Base-by-base conservation (phyloP, 768 basidiomycete species). In the Termitomyces sp. region DNA sequence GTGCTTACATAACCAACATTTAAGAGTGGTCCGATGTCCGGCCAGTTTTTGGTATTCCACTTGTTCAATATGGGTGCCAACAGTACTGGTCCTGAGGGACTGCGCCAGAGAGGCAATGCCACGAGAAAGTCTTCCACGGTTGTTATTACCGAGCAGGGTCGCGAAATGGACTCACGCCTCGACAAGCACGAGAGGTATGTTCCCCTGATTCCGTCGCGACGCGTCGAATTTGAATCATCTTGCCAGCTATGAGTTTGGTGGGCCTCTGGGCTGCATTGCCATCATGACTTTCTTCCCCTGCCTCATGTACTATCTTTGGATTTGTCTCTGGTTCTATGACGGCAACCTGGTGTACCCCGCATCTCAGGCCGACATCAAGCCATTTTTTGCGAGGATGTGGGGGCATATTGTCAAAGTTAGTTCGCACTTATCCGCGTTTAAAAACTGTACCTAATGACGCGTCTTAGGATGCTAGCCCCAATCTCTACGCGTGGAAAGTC, bases 221-320 rank as follows among this genome's bases (percentile, higher is more conserved):
- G 58, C 49, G 42, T 53, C 16, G 12, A 44, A 44, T 2, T 64
- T 45, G 59, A n/a, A 55, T n/a, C 22, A 50, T 59, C 8, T 62
- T 24, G 63, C 16, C 65, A 96, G 94, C 40, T 96, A 92, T 78
- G 96, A 99, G 74, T 99, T 99, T 69, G 96, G 97, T 65, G 96
- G 96, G 3, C 95, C 96, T 45, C 82, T 82, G 76, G 97, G 96
- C 49, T 94, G 96, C 32, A 74, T 86, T 12, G 91, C 90, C 13
- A 98, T 99, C 77, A 98, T 99, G 91, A 80, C 88, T 20, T 89
- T 91, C 51, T 99, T 99, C 71, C 97, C 97, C 0, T 74, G 90
- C 28, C 82, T 98, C 63, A 98, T 99, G 95, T 99, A 97, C 75
- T 99, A 98, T 78, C 84, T 98, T 64, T 98, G 94, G 94, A 93